Conservation (phyloP, 345 rosid genomes). For the Pistacia integerrima region DNA sequence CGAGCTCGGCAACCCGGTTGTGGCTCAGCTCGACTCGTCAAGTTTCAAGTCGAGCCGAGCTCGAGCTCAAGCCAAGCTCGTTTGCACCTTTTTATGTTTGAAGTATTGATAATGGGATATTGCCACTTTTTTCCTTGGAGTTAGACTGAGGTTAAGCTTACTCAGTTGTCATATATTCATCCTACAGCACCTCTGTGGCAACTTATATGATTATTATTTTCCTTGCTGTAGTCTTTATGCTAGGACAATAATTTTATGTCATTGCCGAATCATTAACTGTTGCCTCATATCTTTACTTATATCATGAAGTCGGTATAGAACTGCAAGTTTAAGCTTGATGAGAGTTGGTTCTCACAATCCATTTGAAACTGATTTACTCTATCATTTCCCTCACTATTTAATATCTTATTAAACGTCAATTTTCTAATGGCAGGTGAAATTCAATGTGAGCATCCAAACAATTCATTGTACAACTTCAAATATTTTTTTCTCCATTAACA, state of each 20-base stretch:
- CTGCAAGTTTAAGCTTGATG: conserved; percentile 6
- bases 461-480: conserved; percentile 67
- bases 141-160: neutral
- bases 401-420: conserved; percentile 18
- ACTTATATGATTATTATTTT: neutral
- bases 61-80: too few relatives aligned
- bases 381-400: neutral
- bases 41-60: too few relatives aligned
- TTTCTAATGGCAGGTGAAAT: conserved; percentile 78
- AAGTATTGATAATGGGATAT: neutral
- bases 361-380: conserved; percentile 1
- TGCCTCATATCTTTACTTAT: neutral
- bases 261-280: neutral
- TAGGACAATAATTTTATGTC: neutral
- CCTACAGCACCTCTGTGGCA: neutral
- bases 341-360: neutral
- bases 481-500: too few relatives aligned
- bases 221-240: neutral
- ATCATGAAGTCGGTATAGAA: neutral
- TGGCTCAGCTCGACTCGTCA: too few relatives aligned
- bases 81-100: neutral
- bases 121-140: neutral
- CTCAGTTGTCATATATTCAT: neutral
- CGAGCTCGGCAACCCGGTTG: too few relatives aligned
- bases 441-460: conserved; percentile 99